Base-by-base conservation (phyloP, 768 basidiomycete genomes). In the Ramaria rubella region DNA sequence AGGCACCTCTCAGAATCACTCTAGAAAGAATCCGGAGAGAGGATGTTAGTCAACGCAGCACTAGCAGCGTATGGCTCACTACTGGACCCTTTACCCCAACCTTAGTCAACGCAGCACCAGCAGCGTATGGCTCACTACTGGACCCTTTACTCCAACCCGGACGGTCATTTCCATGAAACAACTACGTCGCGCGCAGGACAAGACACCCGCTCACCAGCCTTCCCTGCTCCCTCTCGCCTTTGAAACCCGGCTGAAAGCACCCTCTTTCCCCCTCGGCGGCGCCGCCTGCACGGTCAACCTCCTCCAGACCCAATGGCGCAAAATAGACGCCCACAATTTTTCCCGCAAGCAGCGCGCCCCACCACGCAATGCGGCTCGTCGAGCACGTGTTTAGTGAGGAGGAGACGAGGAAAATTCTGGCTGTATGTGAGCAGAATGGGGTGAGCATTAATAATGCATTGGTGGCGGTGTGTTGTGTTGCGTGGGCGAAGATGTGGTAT, bases 361-460 rank as follows among this genome's bases (percentile, higher is more conserved):
- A 24, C 23, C 9, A 3, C 14, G 50, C 17, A 54, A n/a, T 40
- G 5, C 26, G 52, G 11, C 26, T 54, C 23, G n/a, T 54, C 19
- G 52, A 42, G 21, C 36, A 54, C 24, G 24, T n/a, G 1, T 54
- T 54, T 21, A 54, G 14, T 24, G 24, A 54, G n/a, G 38, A 43
- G 19, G 21, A 65, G 17, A 64, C 64, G 1, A 27, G 5, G 4
- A 49, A 48, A 2, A 59, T 65, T 14, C 29, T 57, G 6, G 45
- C 51, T 17, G 51, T 46, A 15, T 65, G 64, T 44, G 64, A 65
- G 54, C 38, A 57, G 4, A 29, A 58, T 21, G 42, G 53, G 17
- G 61, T 58, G 17, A 62, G 52, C 21, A 54, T 63, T 26, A 59
- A 61, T 21, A 59, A 65, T 52, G 56, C 64, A 7, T 49, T 61